These are phyloP conservation scores for Diaporthe vaccinii DNA, from an alignment of 2,329 filamentous ascomycete genomes.

Conservation along the genomic window DNA sequence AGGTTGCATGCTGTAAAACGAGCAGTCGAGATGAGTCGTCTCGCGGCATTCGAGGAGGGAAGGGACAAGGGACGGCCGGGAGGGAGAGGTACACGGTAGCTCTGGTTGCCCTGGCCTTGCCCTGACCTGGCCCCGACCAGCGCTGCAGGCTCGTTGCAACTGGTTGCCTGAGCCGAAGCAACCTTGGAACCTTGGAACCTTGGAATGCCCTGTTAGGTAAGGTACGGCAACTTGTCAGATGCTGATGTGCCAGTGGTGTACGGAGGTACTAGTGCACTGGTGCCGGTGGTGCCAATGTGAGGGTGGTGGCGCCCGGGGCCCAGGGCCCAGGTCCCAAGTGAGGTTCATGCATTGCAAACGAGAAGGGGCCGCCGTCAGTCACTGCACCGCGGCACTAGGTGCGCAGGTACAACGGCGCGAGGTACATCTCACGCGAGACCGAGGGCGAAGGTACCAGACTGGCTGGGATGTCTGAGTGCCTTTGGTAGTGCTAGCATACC, in stretches of 20 bases:
- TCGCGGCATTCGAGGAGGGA: conserved; percentile 28
- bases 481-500: neutral
- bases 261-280: neutral
- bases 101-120: conserved; percentile 4
- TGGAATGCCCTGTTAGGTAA: conserved; percentile 28
- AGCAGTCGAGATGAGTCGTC: conserved; percentile 29
- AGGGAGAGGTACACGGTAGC: neutral
- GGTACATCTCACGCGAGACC: neutral
- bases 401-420: neutral
- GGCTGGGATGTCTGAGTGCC: neutral
- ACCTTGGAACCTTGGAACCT: conserved; percentile 14
- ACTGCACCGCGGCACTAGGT: conserved; percentile 8
- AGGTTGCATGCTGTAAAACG: conserved; percentile 27
- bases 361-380: conserved; percentile 29
- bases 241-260: conserved; percentile 1
- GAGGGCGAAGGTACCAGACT: neutral
- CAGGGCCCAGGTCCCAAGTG: conserved; percentile 1
- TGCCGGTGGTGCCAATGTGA: conserved; percentile 1
- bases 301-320: conserved; percentile 6
- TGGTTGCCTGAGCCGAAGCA: conserved; percentile 25
- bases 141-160: conserved; percentile 28
- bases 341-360: conserved; percentile 30
- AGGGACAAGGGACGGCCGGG: conserved; percentile 20
- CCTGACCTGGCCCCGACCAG: conserved; percentile 16
- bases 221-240: conserved; percentile 18